Percentiles rank a stretch among this genome's conserved stretches.
Conservation (phyloP, 257 asterid species). For the Leptodermis oblonga region DNA sequence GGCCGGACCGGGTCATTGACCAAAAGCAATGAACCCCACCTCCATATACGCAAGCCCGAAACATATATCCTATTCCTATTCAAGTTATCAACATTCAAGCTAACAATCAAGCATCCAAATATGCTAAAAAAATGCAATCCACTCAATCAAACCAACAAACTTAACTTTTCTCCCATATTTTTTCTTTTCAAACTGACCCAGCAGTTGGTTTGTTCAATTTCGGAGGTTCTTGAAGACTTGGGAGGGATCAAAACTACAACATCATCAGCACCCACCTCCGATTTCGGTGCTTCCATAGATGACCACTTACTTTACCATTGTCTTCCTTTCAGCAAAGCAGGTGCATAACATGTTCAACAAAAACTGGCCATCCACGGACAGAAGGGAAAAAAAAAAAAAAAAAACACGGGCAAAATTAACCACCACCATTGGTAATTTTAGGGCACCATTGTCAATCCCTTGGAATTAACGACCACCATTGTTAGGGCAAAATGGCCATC, state of each 20-base stretch:
- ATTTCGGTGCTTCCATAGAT: constrained; percentile 27
- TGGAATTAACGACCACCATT: no score
- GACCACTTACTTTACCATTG: background rate
- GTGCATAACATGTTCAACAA: no score
- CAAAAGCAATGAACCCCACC: constrained; percentile 52
- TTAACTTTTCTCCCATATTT: constrained; percentile 43
- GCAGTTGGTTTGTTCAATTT: constrained; percentile 9
- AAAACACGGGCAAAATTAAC: no score
- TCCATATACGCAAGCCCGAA: constrained; percentile 58
- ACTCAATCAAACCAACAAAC: constrained; percentile 34
- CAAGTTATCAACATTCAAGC: constrained; percentile 33
- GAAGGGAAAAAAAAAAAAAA: no score
- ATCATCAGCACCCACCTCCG: constrained; percentile 30
- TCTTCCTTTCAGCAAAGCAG: background rate
- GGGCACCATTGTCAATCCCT: no score
- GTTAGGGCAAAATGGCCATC: no score
- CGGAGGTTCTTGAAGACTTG: constrained; percentile 21
- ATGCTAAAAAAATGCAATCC: constrained; percentile 39
- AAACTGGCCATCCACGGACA: no score
- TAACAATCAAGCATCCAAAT: constrained; percentile 32
- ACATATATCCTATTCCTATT: background rate
- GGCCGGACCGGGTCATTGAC: no score
- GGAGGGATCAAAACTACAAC: constrained; percentile 52
- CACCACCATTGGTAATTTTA: no score
- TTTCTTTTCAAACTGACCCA: constrained; percentile 12